Conservation (phyloP, 2,329 filamentous ascomycete species). For the Ophiostoma ulmi region DNA sequence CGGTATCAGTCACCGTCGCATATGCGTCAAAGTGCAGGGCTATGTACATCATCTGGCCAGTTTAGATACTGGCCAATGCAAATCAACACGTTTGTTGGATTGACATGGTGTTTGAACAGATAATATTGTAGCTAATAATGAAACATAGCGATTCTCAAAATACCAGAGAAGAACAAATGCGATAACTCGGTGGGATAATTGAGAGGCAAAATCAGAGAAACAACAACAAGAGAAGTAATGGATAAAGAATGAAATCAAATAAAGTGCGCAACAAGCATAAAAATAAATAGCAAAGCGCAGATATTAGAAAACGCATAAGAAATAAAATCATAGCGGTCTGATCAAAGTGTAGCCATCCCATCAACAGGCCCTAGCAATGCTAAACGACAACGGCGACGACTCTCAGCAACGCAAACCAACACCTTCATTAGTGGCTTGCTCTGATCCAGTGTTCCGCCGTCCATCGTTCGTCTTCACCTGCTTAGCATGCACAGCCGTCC, state of each 20-base stretch:
- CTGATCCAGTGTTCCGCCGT: too few species aligned
- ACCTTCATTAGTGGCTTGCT: background rate
- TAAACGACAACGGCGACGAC: background rate
- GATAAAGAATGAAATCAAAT: background rate
- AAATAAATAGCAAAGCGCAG: background rate
- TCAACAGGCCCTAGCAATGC: background rate
- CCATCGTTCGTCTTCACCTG: too few species aligned
- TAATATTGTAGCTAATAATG: background rate
- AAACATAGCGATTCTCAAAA: background rate
- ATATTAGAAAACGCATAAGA: background rate
- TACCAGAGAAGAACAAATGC: background rate
- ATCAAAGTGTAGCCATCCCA: background rate
- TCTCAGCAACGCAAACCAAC: background rate
- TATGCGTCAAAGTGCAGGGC: background rate
- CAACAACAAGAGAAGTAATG: background rate
- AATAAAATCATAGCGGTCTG: background rate
- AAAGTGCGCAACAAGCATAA: background rate
- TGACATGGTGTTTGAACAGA: too few species aligned
- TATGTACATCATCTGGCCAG: background rate
- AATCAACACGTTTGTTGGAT: too few species aligned
- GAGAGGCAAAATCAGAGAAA: background rate
- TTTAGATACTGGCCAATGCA: too few species aligned
- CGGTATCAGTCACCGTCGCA: background rate
- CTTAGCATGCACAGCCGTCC: constrained; percentile 84
- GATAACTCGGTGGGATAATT: background rate